A percentile compares a stretch with the other conserved stretches of the same genome.
Evolutionary conservation across 352 stramenopile genomes (phyloP).

Genomic region (Aphanomyces invadans): DNA sequence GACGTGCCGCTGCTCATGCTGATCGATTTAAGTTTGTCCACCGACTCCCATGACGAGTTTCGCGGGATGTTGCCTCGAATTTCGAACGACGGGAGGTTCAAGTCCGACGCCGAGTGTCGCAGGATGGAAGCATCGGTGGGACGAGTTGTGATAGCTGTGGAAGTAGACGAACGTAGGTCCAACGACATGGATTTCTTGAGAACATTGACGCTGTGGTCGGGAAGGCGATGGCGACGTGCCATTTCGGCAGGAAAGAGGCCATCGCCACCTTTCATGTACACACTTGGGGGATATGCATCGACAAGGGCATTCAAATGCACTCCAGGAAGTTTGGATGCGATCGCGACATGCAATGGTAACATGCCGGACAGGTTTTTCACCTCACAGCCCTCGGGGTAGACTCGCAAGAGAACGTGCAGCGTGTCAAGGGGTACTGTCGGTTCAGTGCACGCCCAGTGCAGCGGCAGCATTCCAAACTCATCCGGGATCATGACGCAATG

Average conservation of each 20-base stretch:
- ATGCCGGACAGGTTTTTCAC: conserved; percentile 72
- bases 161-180: not conserved
- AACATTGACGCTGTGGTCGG: conserved; percentile 60
- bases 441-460: conserved; percentile 80
- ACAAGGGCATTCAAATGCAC: conserved; percentile 55
- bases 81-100: conserved; percentile 30
- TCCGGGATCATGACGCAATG: conserved; percentile 56
- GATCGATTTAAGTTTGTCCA: not conserved
- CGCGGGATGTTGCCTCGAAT: conserved; percentile 26
- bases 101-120: conserved; percentile 27
- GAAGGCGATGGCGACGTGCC: conserved; percentile 47
- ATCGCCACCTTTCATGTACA: conserved; percentile 46
- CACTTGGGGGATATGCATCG: conserved; percentile 33
- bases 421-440: conserved; percentile 38
- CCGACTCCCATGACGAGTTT: conserved; percentile 3
- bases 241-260: conserved; percentile 56
- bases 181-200: conserved; percentile 44
- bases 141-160: too few species aligned
- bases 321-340: conserved; percentile 52
- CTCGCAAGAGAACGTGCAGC: conserved; percentile 38
- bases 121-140: conserved; percentile 28
- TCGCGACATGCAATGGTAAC: conserved; percentile 74
- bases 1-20: not conserved
- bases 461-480: conserved; percentile 75
- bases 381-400: conserved; percentile 47